These are phyloP conservation scores for Ambispora gerdemannii DNA, from an alignment of 192 early-diverging fungal genomes.

Conservation along the genomic window DNA sequence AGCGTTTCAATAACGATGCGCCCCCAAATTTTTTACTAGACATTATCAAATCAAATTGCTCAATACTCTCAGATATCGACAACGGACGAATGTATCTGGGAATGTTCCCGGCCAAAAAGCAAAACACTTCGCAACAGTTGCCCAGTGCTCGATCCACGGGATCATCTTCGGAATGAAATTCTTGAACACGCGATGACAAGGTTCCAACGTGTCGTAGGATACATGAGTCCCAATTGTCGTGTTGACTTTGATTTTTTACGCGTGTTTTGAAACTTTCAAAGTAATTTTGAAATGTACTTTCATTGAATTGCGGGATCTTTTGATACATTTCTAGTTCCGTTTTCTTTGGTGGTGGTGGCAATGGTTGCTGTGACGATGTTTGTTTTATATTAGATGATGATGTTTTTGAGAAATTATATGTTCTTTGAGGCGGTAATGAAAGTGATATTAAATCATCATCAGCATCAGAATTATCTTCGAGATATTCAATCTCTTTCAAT, in stretches of 20 bases:
- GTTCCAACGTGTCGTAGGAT: neutral
- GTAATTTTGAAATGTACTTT: neutral
- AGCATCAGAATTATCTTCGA: neutral
- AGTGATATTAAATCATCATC: neutral
- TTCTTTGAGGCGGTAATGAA: too few species aligned
- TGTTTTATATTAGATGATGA: neutral
- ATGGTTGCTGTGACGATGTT: neutral
- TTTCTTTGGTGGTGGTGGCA: neutral
- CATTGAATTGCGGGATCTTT: neutral
- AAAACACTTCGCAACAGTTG: neutral
- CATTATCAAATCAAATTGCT: neutral
- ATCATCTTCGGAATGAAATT: neutral
- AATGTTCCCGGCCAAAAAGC: neutral
- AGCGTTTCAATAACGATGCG: neutral
- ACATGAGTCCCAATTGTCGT: neutral
- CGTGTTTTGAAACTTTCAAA: neutral
- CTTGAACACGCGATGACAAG: neutral
- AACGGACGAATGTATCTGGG: neutral
- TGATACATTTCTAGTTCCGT: neutral
- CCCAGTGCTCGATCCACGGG: neutral
- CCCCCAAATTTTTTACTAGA: neutral
- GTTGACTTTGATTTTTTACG: neutral
- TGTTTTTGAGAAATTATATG: too few species aligned
- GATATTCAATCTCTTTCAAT: too few species aligned
- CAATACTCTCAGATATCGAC: neutral